These are phyloP conservation scores for Mikania micrantha DNA, from an alignment of 129 eudicot genomes.

Conservation along the genomic window DNA sequence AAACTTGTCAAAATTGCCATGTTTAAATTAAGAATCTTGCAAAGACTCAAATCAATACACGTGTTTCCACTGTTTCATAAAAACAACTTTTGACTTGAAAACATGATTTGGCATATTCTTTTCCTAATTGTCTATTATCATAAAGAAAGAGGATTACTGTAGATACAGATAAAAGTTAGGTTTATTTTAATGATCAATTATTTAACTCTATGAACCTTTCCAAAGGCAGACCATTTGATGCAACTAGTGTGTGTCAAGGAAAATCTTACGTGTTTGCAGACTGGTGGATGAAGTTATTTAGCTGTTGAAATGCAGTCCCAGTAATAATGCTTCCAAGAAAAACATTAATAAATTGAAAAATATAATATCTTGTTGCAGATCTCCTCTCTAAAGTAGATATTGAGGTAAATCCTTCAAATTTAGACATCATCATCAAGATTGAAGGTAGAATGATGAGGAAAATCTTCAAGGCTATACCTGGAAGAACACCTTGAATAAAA, in stretches of 20 bases:
- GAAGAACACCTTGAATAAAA: constrained; percentile 67
- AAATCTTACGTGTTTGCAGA: constrained; percentile 58
- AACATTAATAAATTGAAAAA: constrained; percentile 57
- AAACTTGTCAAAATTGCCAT: no score
- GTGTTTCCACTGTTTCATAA: not conserved
- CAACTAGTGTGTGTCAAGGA: not conserved
- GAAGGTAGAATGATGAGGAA: constrained; percentile 62
- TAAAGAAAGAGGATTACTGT: not conserved
- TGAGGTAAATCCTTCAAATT: constrained; percentile 61
- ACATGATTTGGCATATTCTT: not conserved
- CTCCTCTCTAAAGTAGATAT: constrained; percentile 62
- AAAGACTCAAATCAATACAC: not conserved
- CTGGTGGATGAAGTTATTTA: constrained; percentile 54
- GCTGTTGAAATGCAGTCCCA: constrained; percentile 68
- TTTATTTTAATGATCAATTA: not conserved
- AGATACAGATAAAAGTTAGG: not conserved
- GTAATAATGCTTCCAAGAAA: constrained; percentile 82
- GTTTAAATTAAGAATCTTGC: no score
- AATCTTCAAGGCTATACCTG: constrained; percentile 71
- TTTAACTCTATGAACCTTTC: not conserved
- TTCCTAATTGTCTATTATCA: not conserved
- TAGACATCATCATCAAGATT: constrained; percentile 72
- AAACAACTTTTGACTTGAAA: not conserved
- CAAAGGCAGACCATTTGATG: not conserved
- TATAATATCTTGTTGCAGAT: constrained; percentile 65